Conservation (phyloP, 2,329 filamentous ascomycete genomes). For the Cordyceps cateniannulata region DNA sequence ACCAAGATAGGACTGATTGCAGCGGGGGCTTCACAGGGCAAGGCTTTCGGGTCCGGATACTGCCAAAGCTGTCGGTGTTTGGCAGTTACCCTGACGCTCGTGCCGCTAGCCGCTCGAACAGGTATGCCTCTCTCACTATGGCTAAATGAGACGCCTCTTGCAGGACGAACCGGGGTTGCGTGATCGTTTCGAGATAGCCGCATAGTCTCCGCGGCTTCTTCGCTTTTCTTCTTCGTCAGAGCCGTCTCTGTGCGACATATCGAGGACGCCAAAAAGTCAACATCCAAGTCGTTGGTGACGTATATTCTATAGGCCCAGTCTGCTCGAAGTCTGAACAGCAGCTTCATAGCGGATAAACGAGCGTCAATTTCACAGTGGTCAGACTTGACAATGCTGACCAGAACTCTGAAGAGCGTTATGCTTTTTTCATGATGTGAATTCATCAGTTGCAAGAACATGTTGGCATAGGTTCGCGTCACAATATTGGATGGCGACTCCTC, state of each 20-base stretch:
- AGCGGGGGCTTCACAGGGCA: slow-evolving; percentile 42
- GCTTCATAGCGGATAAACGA: slow-evolving; percentile 66
- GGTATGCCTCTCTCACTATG: slow-evolving; percentile 40
- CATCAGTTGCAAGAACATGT: slow-evolving; percentile 70
- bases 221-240: slow-evolving; percentile 42
- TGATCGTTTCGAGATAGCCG: slow-evolving; percentile 41
- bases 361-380: slow-evolving; percentile 59
- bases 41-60: slow-evolving; percentile 48
- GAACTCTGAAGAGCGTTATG: slow-evolving; percentile 51
- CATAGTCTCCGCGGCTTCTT: slow-evolving; percentile 41
- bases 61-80: slow-evolving; percentile 51
- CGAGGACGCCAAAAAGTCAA: slow-evolving; percentile 63
- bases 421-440: slow-evolving; percentile 60
- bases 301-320: slow-evolving; percentile 75
- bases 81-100: slow-evolving; percentile 26
- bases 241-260: slow-evolving; percentile 59
- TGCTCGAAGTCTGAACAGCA: slow-evolving; percentile 76
- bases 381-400: slow-evolving; percentile 58
- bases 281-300: slow-evolving; percentile 63
- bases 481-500: slow-evolving; percentile 59
- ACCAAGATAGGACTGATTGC: slow-evolving; percentile 46
- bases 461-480: slow-evolving; percentile 63
- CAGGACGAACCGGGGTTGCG: slow-evolving; percentile 30
- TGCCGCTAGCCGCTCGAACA: slow-evolving; percentile 36
- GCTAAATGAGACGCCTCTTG: slow-evolving; percentile 47